Base-by-base conservation (phyloP, 495 filamentous ascomycete genomes). In the Parmelia sp. region DNA sequence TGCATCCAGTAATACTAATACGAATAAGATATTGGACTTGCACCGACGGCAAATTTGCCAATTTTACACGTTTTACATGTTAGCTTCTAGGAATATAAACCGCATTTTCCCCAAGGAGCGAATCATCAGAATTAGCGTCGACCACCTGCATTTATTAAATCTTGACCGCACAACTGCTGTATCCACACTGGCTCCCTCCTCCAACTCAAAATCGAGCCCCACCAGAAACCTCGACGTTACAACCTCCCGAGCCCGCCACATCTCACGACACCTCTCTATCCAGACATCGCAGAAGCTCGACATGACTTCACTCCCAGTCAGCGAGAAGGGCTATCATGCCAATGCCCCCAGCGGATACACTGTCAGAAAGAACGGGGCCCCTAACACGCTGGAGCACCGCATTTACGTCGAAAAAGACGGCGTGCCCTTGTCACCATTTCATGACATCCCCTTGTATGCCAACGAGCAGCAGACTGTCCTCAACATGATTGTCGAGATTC, bases 401-500 rank as follows among this genome's bases (percentile, higher is more conserved):
- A 87, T 97, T 78, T 99, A 87, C 85, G 84, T 97, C 72, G 94
- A 97, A 85, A 91, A 92, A 80, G 91, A 97, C 91, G 94, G 95
- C 79, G 79, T 89, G 36, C 90, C 90, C 61, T 73, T 97, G 74
- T 97, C 92, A 61, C 88, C 92, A 67, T 99, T 97, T 86, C 95
- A 99, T 84, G 95, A 99, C 71, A 90, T 99, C 64, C 95, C 95
- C 47, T 88, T 99, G 71, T 97, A 90, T 70, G 94, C 95, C 84
- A 96, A 99, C 74, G 79, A 87, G 74, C 86, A 95, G 80, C 83
- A 96, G 83, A 95, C 87, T 70, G 77, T 99, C 72, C 83, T 97
- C 71, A 99, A 99, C 86, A 99, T 99, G 95, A 79, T 99, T 59
- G 95, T 97, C 66, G 95, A 97, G 86, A 96, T 97, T 72, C 95